Evolutionary conservation across 805 yeast species (phyloP).

Genomic region (Clavispora asparagi): DNA sequence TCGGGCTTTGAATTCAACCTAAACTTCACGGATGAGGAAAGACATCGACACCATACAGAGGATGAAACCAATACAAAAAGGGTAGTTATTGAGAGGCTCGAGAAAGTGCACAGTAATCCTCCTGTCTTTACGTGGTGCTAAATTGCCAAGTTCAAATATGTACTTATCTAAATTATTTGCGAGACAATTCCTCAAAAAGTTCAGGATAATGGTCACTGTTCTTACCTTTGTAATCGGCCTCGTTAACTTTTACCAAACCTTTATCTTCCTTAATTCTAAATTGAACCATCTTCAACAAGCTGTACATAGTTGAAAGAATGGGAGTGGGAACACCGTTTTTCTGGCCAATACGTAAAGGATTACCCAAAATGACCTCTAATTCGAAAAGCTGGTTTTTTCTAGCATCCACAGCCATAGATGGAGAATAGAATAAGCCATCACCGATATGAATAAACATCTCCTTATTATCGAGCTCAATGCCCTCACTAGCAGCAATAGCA

Average conservation of each 20-base stretch:
- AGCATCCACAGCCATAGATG: slow-evolving; percentile 71
- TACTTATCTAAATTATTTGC: background rate
- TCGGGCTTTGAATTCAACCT: slow-evolving; percentile 21
- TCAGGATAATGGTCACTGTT: slow-evolving; percentile 14
- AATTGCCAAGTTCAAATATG: background rate
- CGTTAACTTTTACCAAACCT: slow-evolving; percentile 28
- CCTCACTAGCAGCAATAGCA: slow-evolving; percentile 65
- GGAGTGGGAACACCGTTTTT: slow-evolving; percentile 43
- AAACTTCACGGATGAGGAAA: slow-evolving; percentile 6
- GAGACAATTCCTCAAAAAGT: slow-evolving; percentile 7
- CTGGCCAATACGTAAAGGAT: slow-evolving; percentile 36
- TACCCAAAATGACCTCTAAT: slow-evolving; percentile 67
- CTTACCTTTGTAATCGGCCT: slow-evolving; percentile 7
- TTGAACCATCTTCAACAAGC: slow-evolving; percentile 57
- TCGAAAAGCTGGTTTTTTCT: slow-evolving; percentile 65
- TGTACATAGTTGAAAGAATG: slow-evolving; percentile 50
- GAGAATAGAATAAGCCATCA: slow-evolving; percentile 43
- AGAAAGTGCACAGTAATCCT: slow-evolving; percentile 48
- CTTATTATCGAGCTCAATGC: slow-evolving; percentile 41
- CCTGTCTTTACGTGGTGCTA: slow-evolving; percentile 67
- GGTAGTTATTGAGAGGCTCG: slow-evolving; percentile 58
- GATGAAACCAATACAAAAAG: slow-evolving; percentile 26
- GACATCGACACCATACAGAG: background rate
- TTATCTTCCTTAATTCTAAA: slow-evolving; percentile 52
- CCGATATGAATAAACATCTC: slow-evolving; percentile 44